Evolutionary conservation across 441 rosid species (phyloP), one percentile per base, ranked within the genome.

Genomic region (Geranium incanum): DNA sequence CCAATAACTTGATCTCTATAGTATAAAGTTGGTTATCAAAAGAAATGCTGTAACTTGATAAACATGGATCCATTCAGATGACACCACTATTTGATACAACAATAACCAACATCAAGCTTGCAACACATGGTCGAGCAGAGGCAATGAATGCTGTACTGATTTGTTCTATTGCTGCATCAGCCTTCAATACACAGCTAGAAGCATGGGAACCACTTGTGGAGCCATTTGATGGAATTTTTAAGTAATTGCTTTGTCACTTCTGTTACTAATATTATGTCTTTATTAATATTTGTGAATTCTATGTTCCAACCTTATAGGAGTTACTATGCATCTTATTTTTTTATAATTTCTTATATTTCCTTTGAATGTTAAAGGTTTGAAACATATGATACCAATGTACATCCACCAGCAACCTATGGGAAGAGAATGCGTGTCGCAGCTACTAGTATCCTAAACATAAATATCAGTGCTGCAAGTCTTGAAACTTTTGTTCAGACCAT

Each of bases 151-250:
- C 97, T 57, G 99, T 91, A 48, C 88, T 95, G 75, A 79, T 91
- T 76, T 91, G 96, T 66, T 93, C 98, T 70, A 89, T 95, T 78
- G 97, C 98, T 77, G 97, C 98, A 69, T 95, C 99, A 67, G 84
- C 96, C 74, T 95, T 95, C 82, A 95, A 93, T 76, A 84, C 93
- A 52, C 97, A 93, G 70, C 80, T 93, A 73, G 99, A 93, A 85
- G 94, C 97, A 37, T 95, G 99, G 99, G 99, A 95, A 77, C 99
- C 99, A 68, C 86, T 95, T 80, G 86, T 93, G 82, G 99, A 95
- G 81, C 94, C 99, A 15, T 95, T 95, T 81, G 99, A 95, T 83
- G 98, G 99, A 80, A 95, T 95, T 82, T 95, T 95, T 88, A 95
- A 95, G 99, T 95, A 87, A 69, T 71, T 62, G 76, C 68, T 82